Percentiles rank a stretch among this genome's conserved stretches.
Evolutionary conservation across 306 rosid genomes (phyloP).

Genomic region (Boehmeria nivea): DNA sequence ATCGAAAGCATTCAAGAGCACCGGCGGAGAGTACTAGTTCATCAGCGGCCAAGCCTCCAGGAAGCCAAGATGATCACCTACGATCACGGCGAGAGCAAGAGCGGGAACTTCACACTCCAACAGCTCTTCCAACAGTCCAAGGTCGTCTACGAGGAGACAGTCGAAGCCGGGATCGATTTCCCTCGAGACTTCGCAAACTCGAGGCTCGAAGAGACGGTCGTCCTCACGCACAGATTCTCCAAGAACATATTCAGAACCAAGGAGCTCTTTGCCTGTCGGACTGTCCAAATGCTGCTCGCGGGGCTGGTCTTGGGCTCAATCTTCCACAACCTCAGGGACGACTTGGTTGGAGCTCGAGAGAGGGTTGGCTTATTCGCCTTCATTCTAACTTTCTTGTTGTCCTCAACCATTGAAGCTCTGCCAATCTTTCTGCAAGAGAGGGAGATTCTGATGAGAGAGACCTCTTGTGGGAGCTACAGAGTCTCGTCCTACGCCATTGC

Average conservation of each 20-base stretch:
- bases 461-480: conserved; percentile 81
- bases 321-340: conserved; percentile 69
- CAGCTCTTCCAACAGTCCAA: conserved; percentile 86
- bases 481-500: conserved; percentile 89
- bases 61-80: no score
- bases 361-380: conserved; percentile 90
- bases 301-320: conserved; percentile 83
- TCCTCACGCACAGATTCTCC: conserved; percentile 86
- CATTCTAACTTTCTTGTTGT: conserved; percentile 62
- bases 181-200: conserved; percentile 61
- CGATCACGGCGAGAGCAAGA: conserved; percentile 32
- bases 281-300: conserved; percentile 78
- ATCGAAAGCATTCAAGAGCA: conserved; percentile 54
- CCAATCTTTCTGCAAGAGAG: conserved; percentile 92
- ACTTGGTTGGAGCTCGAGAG: conserved; percentile 58
- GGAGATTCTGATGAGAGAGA: conserved; percentile 89
- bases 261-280: conserved; percentile 83
- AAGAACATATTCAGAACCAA: conserved; percentile 77
- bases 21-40: no score
- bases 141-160: conserved; percentile 53
- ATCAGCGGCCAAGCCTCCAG: no score
- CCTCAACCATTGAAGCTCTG: conserved; percentile 86
- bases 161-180: conserved; percentile 30
- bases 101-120: conserved; percentile 63
- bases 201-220: conserved; percentile 61